These are phyloP conservation scores for Podospora fimiseda DNA, from an alignment of 495 filamentous ascomycete species.

Conservation along the genomic window DNA sequence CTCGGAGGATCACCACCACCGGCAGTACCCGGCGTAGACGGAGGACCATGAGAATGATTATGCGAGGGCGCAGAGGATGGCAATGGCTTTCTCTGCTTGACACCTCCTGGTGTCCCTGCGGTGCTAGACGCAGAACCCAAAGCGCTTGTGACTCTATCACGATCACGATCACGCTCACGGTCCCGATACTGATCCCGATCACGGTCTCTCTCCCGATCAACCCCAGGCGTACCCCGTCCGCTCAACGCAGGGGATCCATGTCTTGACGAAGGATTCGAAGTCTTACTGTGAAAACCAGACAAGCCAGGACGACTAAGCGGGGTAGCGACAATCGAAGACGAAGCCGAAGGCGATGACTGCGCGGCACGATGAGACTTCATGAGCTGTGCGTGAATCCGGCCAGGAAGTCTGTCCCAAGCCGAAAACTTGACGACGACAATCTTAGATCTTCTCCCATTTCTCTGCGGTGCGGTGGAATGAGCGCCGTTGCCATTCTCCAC, in stretches of 20 bases:
- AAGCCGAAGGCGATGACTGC: not conserved
- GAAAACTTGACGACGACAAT: too few species aligned
- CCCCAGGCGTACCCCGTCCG: not conserved
- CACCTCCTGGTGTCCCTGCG: not conserved
- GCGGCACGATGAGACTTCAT: not conserved
- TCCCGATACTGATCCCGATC: too few species aligned
- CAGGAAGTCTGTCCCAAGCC: not conserved
- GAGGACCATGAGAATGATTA: conserved; percentile 11
- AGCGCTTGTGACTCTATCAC: too few species aligned
- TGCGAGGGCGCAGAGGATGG: conserved; percentile 27
- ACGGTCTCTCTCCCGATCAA: too few species aligned
- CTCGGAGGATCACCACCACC: conserved; percentile 6
- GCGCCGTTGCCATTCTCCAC: conserved; percentile 23
- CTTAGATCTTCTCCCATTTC: conserved; percentile 12
- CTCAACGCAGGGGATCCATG: not conserved
- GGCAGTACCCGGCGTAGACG: not conserved
- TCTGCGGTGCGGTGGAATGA: conserved; percentile 15
- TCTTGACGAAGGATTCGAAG: not conserved
- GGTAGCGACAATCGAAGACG: not conserved
- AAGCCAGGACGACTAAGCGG: not conserved
- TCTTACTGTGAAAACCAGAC: too few species aligned
- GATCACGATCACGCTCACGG: too few species aligned
- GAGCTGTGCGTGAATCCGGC: too few species aligned
- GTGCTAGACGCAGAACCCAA: conserved; percentile 1
- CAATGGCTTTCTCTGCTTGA: conserved; percentile 33